phyloP scores from a whole-genome alignment of 495 filamentous ascomycete species.

The Aspergillus funiculosus region DNA sequence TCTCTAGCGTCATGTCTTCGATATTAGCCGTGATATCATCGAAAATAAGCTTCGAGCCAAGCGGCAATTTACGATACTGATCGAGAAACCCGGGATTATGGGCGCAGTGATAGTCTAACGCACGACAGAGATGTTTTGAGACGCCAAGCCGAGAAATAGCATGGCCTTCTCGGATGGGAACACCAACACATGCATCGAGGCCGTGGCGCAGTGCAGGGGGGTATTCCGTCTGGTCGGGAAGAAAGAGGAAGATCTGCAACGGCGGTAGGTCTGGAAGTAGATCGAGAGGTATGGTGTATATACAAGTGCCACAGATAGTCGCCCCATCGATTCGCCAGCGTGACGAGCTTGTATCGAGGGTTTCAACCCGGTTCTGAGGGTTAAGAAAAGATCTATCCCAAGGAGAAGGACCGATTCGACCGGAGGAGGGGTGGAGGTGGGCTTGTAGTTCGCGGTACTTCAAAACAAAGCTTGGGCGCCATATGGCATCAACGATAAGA shows the following conservation, averaged over 20 bases:
- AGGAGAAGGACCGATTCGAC: conserved; percentile 4
- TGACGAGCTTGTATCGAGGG: conserved; percentile 5
- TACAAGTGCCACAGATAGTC: conserved; percentile 6
- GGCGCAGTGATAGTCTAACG: conserved; percentile 5
- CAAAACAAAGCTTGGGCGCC: conserved; percentile 7
- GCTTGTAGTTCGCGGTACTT: conserved; percentile 8
- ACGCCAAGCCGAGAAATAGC: conserved; percentile 7
- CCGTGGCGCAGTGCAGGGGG: conserved; percentile 1
- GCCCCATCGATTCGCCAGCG: conserved; percentile 9
- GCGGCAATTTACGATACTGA: conserved; percentile 4
- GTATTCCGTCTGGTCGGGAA: conserved; percentile 6
- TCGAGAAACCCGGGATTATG: not conserved
- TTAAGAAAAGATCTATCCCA: conserved; percentile 8
- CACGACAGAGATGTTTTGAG: conserved; percentile 7
- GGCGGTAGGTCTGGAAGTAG: conserved; percentile 4
- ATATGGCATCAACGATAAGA: conserved; percentile 8
- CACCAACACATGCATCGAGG: conserved; percentile 6
- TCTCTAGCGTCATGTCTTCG: not conserved
- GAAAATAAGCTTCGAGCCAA: conserved; percentile 5
- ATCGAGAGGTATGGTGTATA: conserved; percentile 3
- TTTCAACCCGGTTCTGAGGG: conserved; percentile 5
- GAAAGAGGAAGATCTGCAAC: conserved; percentile 1
- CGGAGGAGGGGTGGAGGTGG: conserved; percentile 2
- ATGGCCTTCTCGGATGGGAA: conserved; percentile 4
- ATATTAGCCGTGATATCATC: conserved; percentile 4